Evolutionary conservation across 495 filamentous ascomycete genomes (phyloP).

Genomic region (Pseudotulostoma volvatum): DNA sequence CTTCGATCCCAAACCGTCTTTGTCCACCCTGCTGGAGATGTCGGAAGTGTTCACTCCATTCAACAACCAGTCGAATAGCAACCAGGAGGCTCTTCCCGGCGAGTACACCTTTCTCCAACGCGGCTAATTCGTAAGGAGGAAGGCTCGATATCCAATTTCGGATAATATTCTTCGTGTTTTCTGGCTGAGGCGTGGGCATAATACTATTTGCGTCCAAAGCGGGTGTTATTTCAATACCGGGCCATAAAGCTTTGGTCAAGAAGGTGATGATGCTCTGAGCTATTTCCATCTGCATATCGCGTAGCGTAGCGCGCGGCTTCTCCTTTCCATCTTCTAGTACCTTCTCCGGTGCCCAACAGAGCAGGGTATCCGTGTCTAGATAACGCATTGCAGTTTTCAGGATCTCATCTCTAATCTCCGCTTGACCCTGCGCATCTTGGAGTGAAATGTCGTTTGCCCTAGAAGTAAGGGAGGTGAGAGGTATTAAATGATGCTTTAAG

Average conservation of each 20-base stretch:
- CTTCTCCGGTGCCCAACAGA: constrained; percentile 73
- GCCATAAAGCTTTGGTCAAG: constrained; percentile 65
- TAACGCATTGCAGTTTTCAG: constrained; percentile 60
- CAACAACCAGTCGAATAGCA: constrained; percentile 57
- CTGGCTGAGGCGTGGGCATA: constrained; percentile 50
- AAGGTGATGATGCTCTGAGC: constrained; percentile 52
- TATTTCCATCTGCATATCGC: constrained; percentile 52
- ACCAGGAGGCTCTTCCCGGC: constrained; percentile 76
- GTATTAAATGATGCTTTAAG: constrained; percentile 61
- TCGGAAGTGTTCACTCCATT: constrained; percentile 69
- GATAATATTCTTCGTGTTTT: constrained; percentile 57
- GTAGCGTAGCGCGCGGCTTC: constrained; percentile 35
- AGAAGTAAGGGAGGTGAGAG: constrained; percentile 69
- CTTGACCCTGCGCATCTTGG: constrained; percentile 38
- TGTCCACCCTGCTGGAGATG: constrained; percentile 16
- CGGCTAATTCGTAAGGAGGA: constrained; percentile 63
- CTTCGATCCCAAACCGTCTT: constrained; percentile 33
- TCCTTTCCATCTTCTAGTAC: constrained; percentile 15
- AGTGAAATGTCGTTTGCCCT: constrained; percentile 63
- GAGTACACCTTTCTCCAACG: constrained; percentile 64
- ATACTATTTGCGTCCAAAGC: constrained; percentile 60
- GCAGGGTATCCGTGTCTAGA: constrained; percentile 79
- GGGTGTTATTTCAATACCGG: constrained; percentile 58
- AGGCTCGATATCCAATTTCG: constrained; percentile 61
- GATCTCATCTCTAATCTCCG: constrained; percentile 38